Conservation (phyloP, 345 rosid species). For the Heritiera littoralis region DNA sequence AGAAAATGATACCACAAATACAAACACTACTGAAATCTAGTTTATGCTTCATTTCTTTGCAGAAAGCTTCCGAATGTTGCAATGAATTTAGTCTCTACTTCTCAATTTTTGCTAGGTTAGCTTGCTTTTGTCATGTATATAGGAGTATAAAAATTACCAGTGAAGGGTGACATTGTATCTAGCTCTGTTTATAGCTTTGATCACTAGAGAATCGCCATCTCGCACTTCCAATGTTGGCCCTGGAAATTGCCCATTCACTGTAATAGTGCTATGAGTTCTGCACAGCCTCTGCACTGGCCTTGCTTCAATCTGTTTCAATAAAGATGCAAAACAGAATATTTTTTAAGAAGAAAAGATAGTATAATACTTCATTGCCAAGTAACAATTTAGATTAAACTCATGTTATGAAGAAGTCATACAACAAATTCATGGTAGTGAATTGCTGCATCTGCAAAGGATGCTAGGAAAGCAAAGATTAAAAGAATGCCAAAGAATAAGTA, state of each 20-base stretch:
- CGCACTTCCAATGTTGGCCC: conserved; percentile 76
- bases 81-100: background rate
- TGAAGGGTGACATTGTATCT: conserved; percentile 67
- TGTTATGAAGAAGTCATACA: conserved; percentile 41
- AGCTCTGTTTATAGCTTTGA: conserved; percentile 66
- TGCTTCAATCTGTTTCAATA: conserved; percentile 51
- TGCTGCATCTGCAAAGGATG: conserved; percentile 52
- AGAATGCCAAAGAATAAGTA: conserved; percentile 32
- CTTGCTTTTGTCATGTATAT: background rate
- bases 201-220: conserved; percentile 66
- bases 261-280: conserved; percentile 61
- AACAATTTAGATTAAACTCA: background rate
- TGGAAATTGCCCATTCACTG: conserved; percentile 80
- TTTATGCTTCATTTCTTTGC: background rate
- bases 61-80: background rate
- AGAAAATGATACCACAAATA: background rate
- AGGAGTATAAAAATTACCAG: conserved; percentile 47
- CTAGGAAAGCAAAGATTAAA: conserved; percentile 36
- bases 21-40: background rate
- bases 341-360: background rate
- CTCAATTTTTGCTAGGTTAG: background rate
- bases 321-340: background rate
- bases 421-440: conserved; percentile 74
- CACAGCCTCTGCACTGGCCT: conserved; percentile 82
- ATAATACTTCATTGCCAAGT: background rate